Conservation (phyloP, 495 filamentous ascomycete species). For the Tuber umbilicatum region DNA sequence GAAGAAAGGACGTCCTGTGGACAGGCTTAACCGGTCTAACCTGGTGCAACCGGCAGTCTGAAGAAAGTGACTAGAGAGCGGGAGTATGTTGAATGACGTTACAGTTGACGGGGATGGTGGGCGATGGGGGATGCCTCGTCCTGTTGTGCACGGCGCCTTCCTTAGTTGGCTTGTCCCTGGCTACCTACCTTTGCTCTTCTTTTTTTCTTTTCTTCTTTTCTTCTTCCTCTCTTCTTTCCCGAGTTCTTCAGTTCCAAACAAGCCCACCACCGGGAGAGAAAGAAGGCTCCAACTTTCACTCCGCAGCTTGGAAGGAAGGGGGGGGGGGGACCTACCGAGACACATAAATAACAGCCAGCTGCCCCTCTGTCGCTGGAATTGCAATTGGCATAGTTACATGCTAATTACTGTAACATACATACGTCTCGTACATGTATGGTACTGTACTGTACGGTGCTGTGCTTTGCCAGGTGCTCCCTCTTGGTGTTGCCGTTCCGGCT, state of each 20-base stretch:
- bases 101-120: constrained; percentile 30
- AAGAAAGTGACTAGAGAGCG: constrained; percentile 18
- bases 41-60: constrained; percentile 30
- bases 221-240: not conserved
- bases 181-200: not conserved
- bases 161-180: constrained; percentile 20
- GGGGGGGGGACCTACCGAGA: constrained; percentile 30
- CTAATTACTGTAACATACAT: constrained; percentile 34
- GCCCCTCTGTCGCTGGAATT: constrained; percentile 34
- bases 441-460: constrained; percentile 22
- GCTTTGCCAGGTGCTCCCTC: constrained; percentile 28
- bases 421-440: constrained; percentile 31
- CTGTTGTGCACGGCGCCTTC: constrained; percentile 26
- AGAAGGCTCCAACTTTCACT: not conserved
- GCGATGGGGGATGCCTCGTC: constrained; percentile 27
- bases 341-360: constrained; percentile 39
- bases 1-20: not conserved
- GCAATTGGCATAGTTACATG: constrained; percentile 37
- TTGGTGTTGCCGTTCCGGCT: constrained; percentile 32
- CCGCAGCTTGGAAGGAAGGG: not conserved
- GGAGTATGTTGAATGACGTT: constrained; percentile 37
- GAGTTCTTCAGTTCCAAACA: not conserved
- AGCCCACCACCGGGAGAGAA: not conserved
- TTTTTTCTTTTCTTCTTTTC: not conserved
- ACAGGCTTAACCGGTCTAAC: not conserved